phyloP scores from a whole-genome alignment of 1,284 basidiomycete genomes.

The Ustilago curta region DNA sequence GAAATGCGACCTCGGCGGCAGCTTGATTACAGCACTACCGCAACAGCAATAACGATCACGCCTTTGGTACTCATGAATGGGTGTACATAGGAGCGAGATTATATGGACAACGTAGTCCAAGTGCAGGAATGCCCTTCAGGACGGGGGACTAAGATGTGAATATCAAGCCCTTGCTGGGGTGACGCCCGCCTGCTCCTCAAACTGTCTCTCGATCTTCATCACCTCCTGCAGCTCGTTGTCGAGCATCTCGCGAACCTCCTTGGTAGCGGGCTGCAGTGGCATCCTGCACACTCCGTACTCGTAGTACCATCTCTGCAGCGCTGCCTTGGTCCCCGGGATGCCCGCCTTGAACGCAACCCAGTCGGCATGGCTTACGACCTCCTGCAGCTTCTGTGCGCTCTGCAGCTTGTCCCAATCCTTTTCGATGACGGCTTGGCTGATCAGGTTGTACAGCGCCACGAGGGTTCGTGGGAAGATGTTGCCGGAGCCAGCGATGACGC shows the following conservation, averaged over 20 bases:
- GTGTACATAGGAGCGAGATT: background rate
- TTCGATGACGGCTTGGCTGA: slow-evolving; percentile 69
- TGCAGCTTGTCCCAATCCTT: slow-evolving; percentile 70
- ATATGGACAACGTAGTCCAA: background rate
- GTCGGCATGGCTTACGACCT: slow-evolving; percentile 82
- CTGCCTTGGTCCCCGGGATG: slow-evolving; percentile 84
- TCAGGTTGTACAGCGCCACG: slow-evolving; percentile 76
- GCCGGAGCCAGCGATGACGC: slow-evolving; percentile 51
- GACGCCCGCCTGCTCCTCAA: slow-evolving; percentile 70
- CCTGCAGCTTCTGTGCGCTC: slow-evolving; percentile 81
- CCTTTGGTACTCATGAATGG: background rate
- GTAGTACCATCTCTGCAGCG: slow-evolving; percentile 78
- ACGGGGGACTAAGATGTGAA: background rate
- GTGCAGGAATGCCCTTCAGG: background rate
- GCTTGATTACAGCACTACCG: background rate
- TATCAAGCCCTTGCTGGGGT: slow-evolving; percentile 31
- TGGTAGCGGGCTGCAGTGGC: slow-evolving; percentile 78
- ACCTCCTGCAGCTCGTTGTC: slow-evolving; percentile 77
- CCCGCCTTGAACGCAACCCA: slow-evolving; percentile 81
- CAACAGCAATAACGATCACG: background rate
- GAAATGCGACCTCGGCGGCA: background rate
- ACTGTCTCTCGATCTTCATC: slow-evolving; percentile 76
- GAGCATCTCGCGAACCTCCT: slow-evolving; percentile 75
- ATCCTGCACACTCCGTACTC: slow-evolving; percentile 81
- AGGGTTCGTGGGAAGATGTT: slow-evolving; percentile 74